These are phyloP conservation scores for Cinnamomum micranthum DNA, from an alignment of 164 flowering plant species.

Conservation along the genomic window DNA sequence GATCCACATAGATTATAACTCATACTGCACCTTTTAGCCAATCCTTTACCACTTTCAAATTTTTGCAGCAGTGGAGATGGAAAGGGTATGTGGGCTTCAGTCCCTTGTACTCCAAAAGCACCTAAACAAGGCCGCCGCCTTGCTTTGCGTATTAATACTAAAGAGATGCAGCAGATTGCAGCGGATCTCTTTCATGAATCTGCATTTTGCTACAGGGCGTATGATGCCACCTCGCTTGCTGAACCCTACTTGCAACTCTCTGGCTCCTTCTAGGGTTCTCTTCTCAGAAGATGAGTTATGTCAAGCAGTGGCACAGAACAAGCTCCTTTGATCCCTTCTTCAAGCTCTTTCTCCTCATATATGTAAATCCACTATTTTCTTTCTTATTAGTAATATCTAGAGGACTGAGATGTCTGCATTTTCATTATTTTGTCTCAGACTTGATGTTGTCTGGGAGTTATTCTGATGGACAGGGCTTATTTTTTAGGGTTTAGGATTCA, in stretches of 20 bases:
- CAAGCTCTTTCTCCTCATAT: neutral
- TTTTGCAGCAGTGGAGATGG: slow-evolving; percentile 59
- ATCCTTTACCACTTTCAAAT: neutral
- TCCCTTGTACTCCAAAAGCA: slow-evolving; percentile 85
- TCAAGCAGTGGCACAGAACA: slow-evolving; percentile 95
- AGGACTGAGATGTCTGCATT: too few relatives aligned
- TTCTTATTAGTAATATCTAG: too few relatives aligned
- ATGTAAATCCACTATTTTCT: neutral
- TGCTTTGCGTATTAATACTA: slow-evolving; percentile 49
- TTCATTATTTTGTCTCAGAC: too few relatives aligned
- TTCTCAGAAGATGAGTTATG: slow-evolving; percentile 92
- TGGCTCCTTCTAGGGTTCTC: slow-evolving; percentile 76
- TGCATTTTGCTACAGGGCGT: slow-evolving; percentile 50
- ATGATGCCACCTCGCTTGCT: slow-evolving; percentile 54
- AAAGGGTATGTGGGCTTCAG: slow-evolving; percentile 29
- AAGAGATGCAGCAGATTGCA: slow-evolving; percentile 69
- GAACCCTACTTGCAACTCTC: slow-evolving; percentile 55
- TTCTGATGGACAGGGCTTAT: too few relatives aligned
- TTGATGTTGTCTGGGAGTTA: too few relatives aligned
- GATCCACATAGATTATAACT: neutral
- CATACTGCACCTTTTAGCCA: neutral
- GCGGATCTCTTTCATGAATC: slow-evolving; percentile 82
- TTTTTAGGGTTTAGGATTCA: too few relatives aligned
- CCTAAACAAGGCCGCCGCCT: slow-evolving; percentile 77
- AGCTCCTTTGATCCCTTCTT: slow-evolving; percentile 41